Base-by-base conservation (phyloP, 2,329 filamentous ascomycete species). In the Colletotrichum liaoningense region DNA sequence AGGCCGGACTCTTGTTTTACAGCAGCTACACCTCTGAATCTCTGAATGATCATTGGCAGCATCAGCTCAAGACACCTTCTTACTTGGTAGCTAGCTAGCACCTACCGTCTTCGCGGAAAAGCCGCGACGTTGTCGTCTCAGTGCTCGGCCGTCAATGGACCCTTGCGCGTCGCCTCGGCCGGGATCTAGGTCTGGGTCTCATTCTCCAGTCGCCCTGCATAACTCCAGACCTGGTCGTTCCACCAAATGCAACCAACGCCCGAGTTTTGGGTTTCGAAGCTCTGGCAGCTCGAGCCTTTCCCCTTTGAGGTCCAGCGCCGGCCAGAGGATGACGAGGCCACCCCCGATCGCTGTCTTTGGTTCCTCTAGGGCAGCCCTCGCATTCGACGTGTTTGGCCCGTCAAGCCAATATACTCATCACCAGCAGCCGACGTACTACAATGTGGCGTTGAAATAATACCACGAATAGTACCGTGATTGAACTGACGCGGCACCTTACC, bases 261-360 rank as follows among this genome's bases (percentile, higher is more conserved):
- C 49, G 60, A 70, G 55, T 70, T 69, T 73, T 60, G 66, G 67
- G 66, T 73, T 73, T 73, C 66, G 70, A 73, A 73, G 67, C 70
- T 70, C 58, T 72, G 70, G 67, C 70, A 70, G 38, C 35, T 66
- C 56, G 67, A 73, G 67, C 70, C 60, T 70, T 70, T 65, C 70
- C 70, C 56, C 49, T 70, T 73, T 57, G 12, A 57, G 70, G 60
- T 9, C 19, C 67, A 70, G 60, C 60, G 58, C 70, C 60, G 67
- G 46, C 38, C 57, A 49, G 67, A 70, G 46, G 70, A 73, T 73
- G 70, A 70, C 70, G 67, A 73, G 67, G 67, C 60, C 70, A 60
- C 67, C 66, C 59, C 54, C 59, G 59, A 64, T 69, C 46, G 33
- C 69, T 58, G 57, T 62, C 66, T 26, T 54, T 58, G 22, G 26